A percentile compares a stretch with the other conserved stretches of the same genome.
Evolutionary conservation across 306 rosid species (phyloP).

Genomic region (Clitoria ternatea): DNA sequence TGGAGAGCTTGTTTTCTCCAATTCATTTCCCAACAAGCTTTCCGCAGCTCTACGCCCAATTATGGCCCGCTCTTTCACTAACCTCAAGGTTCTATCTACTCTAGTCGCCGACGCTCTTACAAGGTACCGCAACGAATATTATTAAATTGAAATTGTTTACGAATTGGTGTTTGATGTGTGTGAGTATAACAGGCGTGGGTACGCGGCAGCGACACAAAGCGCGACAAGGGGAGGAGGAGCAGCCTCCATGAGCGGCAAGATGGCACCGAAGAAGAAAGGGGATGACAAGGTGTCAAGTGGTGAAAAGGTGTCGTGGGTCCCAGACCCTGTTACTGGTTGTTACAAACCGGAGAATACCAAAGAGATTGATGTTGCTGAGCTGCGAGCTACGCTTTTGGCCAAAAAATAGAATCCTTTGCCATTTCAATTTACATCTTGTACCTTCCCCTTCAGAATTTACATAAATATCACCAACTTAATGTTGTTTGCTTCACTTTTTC

Average conservation of each 20-base stretch:
- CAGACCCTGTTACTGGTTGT: constrained; percentile 80
- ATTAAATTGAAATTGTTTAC: background rate
- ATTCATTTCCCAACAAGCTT: background rate
- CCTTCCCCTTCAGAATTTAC: no score
- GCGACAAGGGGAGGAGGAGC: constrained; percentile 42
- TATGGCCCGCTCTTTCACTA: constrained; percentile 85
- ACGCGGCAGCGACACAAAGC: constrained; percentile 51
- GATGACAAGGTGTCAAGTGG: constrained; percentile 33
- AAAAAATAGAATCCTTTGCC: constrained; percentile 29
- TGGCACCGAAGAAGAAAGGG: constrained; percentile 47
- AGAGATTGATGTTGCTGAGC: constrained; percentile 73
- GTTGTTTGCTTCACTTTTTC: no score
- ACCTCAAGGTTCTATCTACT: constrained; percentile 55
- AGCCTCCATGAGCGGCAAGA: constrained; percentile 29
- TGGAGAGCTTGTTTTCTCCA: background rate
- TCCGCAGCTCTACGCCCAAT: background rate
- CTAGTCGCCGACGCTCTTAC: constrained; percentile 35
- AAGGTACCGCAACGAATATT: constrained; percentile 44
- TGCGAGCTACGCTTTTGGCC: constrained; percentile 44
- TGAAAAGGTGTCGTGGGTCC: constrained; percentile 81
- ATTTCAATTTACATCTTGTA: no score
- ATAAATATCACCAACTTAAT: no score
- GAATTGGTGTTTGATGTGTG: background rate
- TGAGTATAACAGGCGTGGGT: constrained; percentile 65
- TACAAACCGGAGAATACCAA: constrained; percentile 67